These are phyloP conservation scores for Trametes maxima DNA, from an alignment of 768 basidiomycete genomes.

Conservation along the genomic window DNA sequence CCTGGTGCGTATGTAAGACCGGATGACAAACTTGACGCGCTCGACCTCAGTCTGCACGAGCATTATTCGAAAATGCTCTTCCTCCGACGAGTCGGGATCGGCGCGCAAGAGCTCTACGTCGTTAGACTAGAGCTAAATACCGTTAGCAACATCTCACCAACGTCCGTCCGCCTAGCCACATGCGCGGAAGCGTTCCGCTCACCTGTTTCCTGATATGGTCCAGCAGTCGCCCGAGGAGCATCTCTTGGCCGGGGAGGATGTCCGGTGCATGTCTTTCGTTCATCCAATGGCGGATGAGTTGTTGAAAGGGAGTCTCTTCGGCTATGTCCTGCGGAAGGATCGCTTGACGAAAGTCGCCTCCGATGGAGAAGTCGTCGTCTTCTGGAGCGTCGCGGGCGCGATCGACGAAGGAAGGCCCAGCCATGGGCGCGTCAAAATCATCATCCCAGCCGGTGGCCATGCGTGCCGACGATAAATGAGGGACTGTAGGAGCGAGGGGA, in stretches of 20 bases:
- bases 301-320: constrained; percentile 62
- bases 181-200: constrained; percentile 26
- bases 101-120: constrained; percentile 74
- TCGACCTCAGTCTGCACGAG: constrained; percentile 95
- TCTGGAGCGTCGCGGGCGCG: constrained; percentile 42
- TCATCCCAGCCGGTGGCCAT: constrained; percentile 13
- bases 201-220: constrained; percentile 87
- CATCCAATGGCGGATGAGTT: constrained; percentile 81
- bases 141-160: constrained; percentile 8
- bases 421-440: constrained; percentile 17
- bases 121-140: constrained; percentile 57
- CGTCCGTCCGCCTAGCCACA: neutral
- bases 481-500: too few species aligned
- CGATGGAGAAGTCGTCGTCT: constrained; percentile 41
- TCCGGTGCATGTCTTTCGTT: constrained; percentile 85
- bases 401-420: constrained; percentile 35
- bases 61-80: constrained; percentile 91
- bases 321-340: constrained; percentile 34
- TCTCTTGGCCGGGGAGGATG: constrained; percentile 72
- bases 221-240: constrained; percentile 62
- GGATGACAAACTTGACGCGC: constrained; percentile 88
- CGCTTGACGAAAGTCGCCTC: constrained; percentile 22
- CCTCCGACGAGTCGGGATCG: constrained; percentile 85
- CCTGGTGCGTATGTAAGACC: constrained; percentile 86
- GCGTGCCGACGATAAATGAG: neutral